Base-by-base conservation (phyloP, 805 yeast species). In the Barnettozyma californica region DNA sequence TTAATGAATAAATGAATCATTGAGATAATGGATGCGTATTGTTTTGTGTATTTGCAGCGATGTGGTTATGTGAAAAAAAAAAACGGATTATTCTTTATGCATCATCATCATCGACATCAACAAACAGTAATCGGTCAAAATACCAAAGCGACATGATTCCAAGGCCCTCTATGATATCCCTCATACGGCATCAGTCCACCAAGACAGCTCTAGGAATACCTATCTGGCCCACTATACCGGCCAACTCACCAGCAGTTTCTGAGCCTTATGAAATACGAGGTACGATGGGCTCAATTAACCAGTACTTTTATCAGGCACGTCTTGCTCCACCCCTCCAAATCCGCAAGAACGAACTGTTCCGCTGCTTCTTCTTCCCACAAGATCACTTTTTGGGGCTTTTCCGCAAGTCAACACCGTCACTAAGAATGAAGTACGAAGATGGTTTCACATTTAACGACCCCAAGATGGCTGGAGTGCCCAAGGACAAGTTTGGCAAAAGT, bases 371-470 rank as follows among this genome's bases (percentile, higher is more conserved):
- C 41, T 60, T 51, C 46, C 61, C 62, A 14, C 55, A 58, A 1
- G 46, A 48, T 1, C 63, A 59, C 34, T n/a, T 59, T 3, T 41
- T 55, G 7, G 56, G 56, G 1, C 11, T 56, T 4, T 58, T 55
- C 43, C 49, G 62, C 13, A 60, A 60, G 44, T 48, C 52, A 11
- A 48, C 46, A n/a, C 63, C 62, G 2, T 54, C 61, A 0, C 19
- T 60, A 9, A 29, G 62, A n/a, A 43, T 60, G 5, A 53, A 51
- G 37, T 55, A 46, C 37, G 36, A 48, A 9, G 54, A 55, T 18
- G 57, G 56, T 1, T 51, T 27, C 9, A 10, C 49, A 5, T 46
- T 51, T 21, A 60, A 60, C 45, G 56, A 58, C 41, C 46, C 50
- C 8, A 23, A 10, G 2, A 33, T 54, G 14, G 23, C 42, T 8